Evolutionary conservation across 345 rosid species (phyloP), one percentile per base, ranked within the genome.

Genomic region (Punica granatum): DNA sequence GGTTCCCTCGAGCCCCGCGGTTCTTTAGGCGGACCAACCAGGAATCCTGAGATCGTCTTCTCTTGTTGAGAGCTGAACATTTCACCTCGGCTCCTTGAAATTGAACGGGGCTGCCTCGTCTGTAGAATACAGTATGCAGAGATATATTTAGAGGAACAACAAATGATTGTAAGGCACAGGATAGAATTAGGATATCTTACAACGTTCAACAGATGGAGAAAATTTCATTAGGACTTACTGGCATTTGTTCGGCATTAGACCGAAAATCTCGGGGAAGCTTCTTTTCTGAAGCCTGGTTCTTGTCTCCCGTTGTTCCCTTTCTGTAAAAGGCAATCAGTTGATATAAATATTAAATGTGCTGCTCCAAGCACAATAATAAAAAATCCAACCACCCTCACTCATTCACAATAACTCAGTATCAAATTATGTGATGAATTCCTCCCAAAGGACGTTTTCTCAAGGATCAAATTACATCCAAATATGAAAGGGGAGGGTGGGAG

Each of bases 1-100:
- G 64, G 71, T 53, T 83, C 85, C 64, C 72, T 86, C 13, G 63
- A 51, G 37, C 53, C 73, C 61, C 76, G 79, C 34, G 69, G 23
- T 48, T 75, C 80, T 69, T 80, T 80, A 25, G 78, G 64, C 25
- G 71, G 80, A 32, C 82, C 73, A 65, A 74, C 63, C 72, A 80
- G 73, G 63, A 77, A 69, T 60, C 84, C 78, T 16, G 85, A 84
- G 42, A 67, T 63, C 36, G 72, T 73, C 65, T 79, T 74, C 63
- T 75, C 79, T 59, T 66, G 78, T 35, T 30, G 76, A 60, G 79
- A 61, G 69, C 66, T 61, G 69, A 34, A 48, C 44, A 72, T 69
- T 65, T 75, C 80, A 65, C 62, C 72, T 70, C 81, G 82, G 48
- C 74, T 73, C 46, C 46, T 80, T 60, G 76, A 68, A 63, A 43